phyloP scores from a whole-genome alignment of 495 filamentous ascomycete species.

The Talaromyces proteolyticus region DNA sequence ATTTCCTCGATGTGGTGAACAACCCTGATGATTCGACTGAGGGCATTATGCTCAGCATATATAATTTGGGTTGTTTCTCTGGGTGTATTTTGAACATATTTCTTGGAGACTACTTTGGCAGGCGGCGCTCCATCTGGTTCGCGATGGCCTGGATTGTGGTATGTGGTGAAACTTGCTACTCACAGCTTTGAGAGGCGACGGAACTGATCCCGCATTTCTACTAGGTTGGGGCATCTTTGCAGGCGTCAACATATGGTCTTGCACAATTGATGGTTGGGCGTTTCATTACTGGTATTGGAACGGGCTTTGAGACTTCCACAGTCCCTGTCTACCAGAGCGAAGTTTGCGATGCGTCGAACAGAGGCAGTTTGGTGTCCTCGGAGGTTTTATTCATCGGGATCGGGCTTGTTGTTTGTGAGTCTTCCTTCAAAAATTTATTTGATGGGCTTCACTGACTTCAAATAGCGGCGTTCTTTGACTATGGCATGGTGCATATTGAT shows the following conservation, averaged over 20 bases:
- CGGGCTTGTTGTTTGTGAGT: too few species aligned
- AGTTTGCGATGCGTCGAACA: constrained; percentile 30
- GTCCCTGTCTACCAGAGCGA: constrained; percentile 48
- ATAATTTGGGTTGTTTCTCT: constrained; percentile 42
- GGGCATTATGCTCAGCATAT: constrained; percentile 43
- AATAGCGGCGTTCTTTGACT: too few species aligned
- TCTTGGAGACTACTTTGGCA: constrained; percentile 40
- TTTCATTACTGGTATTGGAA: constrained; percentile 45
- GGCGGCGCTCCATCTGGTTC: constrained; percentile 36
- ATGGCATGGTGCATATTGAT: constrained; percentile 32
- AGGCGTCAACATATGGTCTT: constrained; percentile 32
- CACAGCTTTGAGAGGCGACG: too few species aligned
- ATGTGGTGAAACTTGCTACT: too few species aligned
- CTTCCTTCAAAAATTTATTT: too few species aligned
- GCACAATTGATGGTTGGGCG: constrained; percentile 41
- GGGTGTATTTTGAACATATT: constrained; percentile 36
- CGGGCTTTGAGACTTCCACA: constrained; percentile 42
- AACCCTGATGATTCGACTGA: constrained; percentile 33
- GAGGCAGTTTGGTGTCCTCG: constrained; percentile 37
- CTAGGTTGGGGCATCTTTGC: constrained; percentile 39
- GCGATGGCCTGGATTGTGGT: constrained; percentile 31
- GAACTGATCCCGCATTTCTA: too few species aligned
- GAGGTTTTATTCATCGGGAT: constrained; percentile 37
- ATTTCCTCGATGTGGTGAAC: constrained; percentile 38
- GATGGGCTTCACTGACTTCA: too few species aligned